phyloP scores from a whole-genome alignment of 140 eudicot genomes.

The Flaveria floridana region DNA sequence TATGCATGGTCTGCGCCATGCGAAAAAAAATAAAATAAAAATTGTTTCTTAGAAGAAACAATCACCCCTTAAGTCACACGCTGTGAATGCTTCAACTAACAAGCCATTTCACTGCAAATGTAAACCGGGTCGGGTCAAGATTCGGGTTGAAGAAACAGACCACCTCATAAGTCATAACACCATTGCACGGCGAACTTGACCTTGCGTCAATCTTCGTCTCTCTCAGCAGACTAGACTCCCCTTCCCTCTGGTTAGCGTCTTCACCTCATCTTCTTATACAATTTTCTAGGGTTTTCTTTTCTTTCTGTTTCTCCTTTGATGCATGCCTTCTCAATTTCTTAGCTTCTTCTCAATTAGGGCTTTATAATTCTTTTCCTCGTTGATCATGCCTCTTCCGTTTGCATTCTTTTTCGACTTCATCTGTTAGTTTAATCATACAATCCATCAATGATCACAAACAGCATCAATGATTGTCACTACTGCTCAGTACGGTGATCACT shows the following conservation, averaged over 20 bases:
- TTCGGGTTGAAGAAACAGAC: background rate
- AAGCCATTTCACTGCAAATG: no score
- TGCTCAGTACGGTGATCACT: no score
- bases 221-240: constrained; percentile 17
- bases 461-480: no score
- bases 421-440: background rate
- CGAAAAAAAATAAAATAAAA: no score
- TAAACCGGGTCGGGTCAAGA: constrained; percentile 6
- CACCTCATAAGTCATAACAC: background rate
- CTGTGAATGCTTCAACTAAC: no score
- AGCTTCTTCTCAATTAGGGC: constrained; percentile 17
- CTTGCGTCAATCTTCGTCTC: constrained; percentile 1
- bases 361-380: background rate
- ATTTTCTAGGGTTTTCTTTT: constrained; percentile 23
- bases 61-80: no score
- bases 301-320: background rate
- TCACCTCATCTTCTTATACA: constrained; percentile 1
- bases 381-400: background rate
- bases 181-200: background rate
- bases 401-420: background rate
- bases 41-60: no score
- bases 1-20: no score
- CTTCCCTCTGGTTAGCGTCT: constrained; percentile 10
- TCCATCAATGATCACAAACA: background rate
- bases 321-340: background rate